These are phyloP conservation scores for Conringia planisiliqua DNA, from an alignment of 345 rosid species.

Conservation along the genomic window DNA sequence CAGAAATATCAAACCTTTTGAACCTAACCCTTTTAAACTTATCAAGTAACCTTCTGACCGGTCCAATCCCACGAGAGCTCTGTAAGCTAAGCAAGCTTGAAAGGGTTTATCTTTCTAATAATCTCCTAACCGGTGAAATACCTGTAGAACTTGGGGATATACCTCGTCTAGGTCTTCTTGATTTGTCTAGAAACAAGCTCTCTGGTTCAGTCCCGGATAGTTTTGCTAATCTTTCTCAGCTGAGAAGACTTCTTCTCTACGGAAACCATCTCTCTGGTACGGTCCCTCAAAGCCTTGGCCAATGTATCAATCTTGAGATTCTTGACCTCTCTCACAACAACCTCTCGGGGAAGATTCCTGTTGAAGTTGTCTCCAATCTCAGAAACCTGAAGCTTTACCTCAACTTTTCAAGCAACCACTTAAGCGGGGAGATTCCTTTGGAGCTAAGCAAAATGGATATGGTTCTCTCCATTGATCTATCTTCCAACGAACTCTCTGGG, in stretches of 20 bases:
- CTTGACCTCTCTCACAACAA: conserved; percentile 77
- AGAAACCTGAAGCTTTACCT: conserved; percentile 80
- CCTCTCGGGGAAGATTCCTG: conserved; percentile 64
- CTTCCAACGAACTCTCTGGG: conserved; percentile 69
- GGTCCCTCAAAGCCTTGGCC: conserved; percentile 65
- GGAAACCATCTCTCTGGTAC: conserved; percentile 69
- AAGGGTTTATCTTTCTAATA: conserved; percentile 74
- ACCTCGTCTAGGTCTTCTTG: conserved; percentile 76
- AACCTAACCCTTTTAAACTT: conserved; percentile 77
- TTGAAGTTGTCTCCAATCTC: conserved; percentile 55
- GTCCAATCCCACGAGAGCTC: conserved; percentile 62
- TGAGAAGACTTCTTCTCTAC: conserved; percentile 59
- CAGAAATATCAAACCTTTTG: conserved; percentile 61
- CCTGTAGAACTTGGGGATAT: conserved; percentile 68
- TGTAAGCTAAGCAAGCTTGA: conserved; percentile 67
- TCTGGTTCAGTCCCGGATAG: conserved; percentile 77
- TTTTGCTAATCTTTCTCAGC: conserved; percentile 69
- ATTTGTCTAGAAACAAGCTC: conserved; percentile 75
- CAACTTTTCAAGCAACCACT: conserved; percentile 74
- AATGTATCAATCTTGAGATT: conserved; percentile 74
- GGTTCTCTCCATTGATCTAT: conserved; percentile 85
- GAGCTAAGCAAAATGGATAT: conserved; percentile 96
- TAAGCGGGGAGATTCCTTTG: conserved; percentile 61
- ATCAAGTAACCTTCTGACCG: conserved; percentile 73
- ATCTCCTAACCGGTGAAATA: conserved; percentile 66